Evolutionary conservation across 805 yeast species (phyloP).

Genomic region (Lachancea lanzarotensis): DNA sequence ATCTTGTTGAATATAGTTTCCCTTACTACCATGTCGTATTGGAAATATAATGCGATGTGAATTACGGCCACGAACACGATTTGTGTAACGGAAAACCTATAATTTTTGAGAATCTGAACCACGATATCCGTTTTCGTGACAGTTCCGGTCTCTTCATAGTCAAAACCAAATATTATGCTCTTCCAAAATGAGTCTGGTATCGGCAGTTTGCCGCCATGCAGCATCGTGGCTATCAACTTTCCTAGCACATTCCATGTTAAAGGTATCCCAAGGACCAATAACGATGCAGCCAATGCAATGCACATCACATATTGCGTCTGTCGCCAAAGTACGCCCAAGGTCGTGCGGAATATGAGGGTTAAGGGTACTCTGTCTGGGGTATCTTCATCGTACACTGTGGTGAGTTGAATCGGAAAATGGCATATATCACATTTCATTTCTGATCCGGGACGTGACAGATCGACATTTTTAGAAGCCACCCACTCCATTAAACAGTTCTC

Average conservation of each 20-base stretch:
- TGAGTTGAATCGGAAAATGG: conserved; percentile 63
- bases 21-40: conserved; percentile 63
- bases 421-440: conserved; percentile 81
- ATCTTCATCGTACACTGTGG: conserved; percentile 54
- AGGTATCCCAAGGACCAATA: conserved; percentile 50
- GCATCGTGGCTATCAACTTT: conserved; percentile 45
- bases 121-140: conserved; percentile 8
- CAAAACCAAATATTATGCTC: conserved; percentile 26
- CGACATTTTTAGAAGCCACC: conserved; percentile 43
- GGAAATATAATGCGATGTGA: conserved; percentile 45
- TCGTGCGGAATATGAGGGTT: conserved; percentile 38
- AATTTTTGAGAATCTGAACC: conserved; percentile 17
- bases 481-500: conserved; percentile 88
- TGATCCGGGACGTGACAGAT: conserved; percentile 34
- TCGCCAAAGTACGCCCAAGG: conserved; percentile 20
- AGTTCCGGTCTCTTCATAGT: conserved; percentile 9
- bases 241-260: conserved; percentile 50
- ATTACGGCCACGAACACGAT: conserved; percentile 37
- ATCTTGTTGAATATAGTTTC: conserved; percentile 64
- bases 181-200: conserved; percentile 25
- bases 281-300: conserved; percentile 27
- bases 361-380: conserved; percentile 64
- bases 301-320: conserved; percentile 16
- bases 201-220: conserved; percentile 49
- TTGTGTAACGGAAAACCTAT: conserved; percentile 29